These are phyloP conservation scores for Scheffersomyces spartinae DNA, from an alignment of 805 yeast genomes.

Conservation along the genomic window DNA sequence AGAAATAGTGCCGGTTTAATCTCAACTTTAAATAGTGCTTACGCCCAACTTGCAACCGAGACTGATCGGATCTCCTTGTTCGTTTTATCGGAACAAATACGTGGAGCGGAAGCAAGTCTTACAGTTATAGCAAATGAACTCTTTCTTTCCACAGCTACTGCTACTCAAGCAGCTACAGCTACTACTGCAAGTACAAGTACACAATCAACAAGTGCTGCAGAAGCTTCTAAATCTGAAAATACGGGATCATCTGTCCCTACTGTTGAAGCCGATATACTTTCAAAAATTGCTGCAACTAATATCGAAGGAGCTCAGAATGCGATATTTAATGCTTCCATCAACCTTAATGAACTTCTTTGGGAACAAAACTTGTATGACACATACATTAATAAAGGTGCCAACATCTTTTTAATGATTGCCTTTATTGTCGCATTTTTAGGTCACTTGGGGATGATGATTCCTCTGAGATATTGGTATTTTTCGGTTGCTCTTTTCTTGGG, in stretches of 20 bases:
- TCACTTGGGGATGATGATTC: conserved; percentile 33
- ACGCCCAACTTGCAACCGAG: conserved; percentile 10
- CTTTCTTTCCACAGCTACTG: conserved; percentile 21
- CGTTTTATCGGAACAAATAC: conserved; percentile 9
- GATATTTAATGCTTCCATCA: conserved; percentile 10
- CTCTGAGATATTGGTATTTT: conserved; percentile 55
- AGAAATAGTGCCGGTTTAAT: conserved; percentile 11
- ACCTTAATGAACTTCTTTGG: conserved; percentile 7
- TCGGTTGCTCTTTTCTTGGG: conserved; percentile 46
- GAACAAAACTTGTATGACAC: conserved; percentile 22
- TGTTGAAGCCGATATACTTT: no score
- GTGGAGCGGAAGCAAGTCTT: conserved; percentile 23
- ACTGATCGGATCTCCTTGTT: conserved; percentile 8
- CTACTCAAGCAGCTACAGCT: no score
- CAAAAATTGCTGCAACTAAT: no score
- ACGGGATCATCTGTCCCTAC: no score
- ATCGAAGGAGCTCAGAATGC: no score
- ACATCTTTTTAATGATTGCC: conserved; percentile 41
- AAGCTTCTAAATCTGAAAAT: no score
- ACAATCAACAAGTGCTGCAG: no score
- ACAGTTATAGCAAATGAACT: conserved; percentile 15
- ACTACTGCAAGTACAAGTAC: no score
- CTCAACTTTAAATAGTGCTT: conserved; percentile 5
- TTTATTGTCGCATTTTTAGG: conserved; percentile 36
- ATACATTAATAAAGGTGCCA: conserved; percentile 41